phyloP scores from a whole-genome alignment of 2,329 filamentous ascomycete species.

The Ophiosphaerella narmari region DNA sequence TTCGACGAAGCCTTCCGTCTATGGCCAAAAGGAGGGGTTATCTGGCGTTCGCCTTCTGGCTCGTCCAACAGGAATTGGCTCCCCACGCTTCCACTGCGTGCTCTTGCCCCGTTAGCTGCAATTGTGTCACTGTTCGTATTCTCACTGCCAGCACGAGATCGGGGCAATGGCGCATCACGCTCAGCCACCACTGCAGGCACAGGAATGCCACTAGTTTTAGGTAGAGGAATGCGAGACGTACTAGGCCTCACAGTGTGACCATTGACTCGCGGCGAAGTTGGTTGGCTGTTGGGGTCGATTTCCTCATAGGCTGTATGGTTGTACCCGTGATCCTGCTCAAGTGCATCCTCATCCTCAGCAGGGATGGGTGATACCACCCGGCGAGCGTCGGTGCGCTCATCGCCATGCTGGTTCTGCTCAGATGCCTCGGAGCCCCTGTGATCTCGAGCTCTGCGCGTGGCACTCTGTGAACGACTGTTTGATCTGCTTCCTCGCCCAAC shows the following conservation, averaged over 20 bases:
- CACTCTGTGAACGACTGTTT: slow-evolving; percentile 44
- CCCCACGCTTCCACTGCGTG: slow-evolving; percentile 70
- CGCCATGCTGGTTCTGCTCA: slow-evolving; percentile 27
- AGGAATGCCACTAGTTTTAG: slow-evolving; percentile 77
- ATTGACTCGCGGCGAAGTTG: slow-evolving; percentile 50
- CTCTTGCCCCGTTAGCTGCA: slow-evolving; percentile 65
- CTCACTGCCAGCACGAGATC: slow-evolving; percentile 61
- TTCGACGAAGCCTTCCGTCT: slow-evolving; percentile 25
- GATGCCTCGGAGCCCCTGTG: slow-evolving; percentile 40
- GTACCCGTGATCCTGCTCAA: slow-evolving; percentile 54
- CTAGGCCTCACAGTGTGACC: slow-evolving; percentile 57
- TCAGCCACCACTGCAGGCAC: slow-evolving; percentile 74
- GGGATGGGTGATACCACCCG: slow-evolving; percentile 46
- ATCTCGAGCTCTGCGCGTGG: slow-evolving; percentile 29
- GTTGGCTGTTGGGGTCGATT: slow-evolving; percentile 61
- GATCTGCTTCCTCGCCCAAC: slow-evolving; percentile 52
- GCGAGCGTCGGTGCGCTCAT: slow-evolving; percentile 35
- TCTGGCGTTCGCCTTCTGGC: slow-evolving; percentile 32
- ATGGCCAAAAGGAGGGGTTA: slow-evolving; percentile 25
- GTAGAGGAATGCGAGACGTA: slow-evolving; percentile 83
- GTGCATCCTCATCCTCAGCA: slow-evolving; percentile 50
- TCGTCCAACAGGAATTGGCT: slow-evolving; percentile 60
- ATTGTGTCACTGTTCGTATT: slow-evolving; percentile 65
- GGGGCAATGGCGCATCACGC: slow-evolving; percentile 69
- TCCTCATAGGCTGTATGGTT: slow-evolving; percentile 80